Evolutionary conservation across 2,329 filamentous ascomycete genomes (phyloP), one percentile per base, ranked within the genome.

Genomic region (Zymoseptoria brevis): DNA sequence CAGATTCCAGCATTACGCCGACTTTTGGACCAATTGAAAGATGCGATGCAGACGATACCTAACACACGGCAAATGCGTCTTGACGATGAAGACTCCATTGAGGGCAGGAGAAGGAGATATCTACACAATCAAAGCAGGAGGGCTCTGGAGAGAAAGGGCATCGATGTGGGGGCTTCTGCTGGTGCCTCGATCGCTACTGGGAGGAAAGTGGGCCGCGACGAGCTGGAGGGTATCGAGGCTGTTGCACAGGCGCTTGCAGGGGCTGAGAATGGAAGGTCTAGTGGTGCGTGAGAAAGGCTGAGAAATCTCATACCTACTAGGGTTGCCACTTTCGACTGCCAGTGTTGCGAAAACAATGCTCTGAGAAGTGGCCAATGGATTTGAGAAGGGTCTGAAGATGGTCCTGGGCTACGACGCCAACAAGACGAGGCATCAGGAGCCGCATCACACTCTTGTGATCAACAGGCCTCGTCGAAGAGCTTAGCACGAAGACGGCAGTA

Each of bases 1-100:
- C 93, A 97, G 71, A 79, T 96, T 19, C 89, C 90, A 26, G 85
- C 90, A 0, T 79, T 99, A 52, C 85, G 89, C 60, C 77, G 84
- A 7, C 79, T 95, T 7, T 77, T 96, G 54, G 79, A 83, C 8
- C 80, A 82, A 11, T 77, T 96, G 26, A 69, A 67, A 54, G 57
- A 66, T 29, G 63, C 69, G 19, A 60, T 71, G 58, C 62, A 68
- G 53, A 63, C 61, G 26, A 62, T 68, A 24, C 63, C 68, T 9
- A 62, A 79, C 62, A 62, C 69, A 50, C 62, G 66, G 63, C 64
- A 71, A 55, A 59, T 66, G n/a, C 67, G 58, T 13, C 55, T 68
- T 2, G 67, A 69, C 6, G 69, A 73, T 8, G 71, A 73, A 5
- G 69, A 72, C n/a, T 74, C 78, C 56, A 79, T 80, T 77, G 81